Evolutionary conservation across 192 early-diverging fungal genomes (phyloP), one percentile per base, ranked within the genome.

Genomic region (Linnemannia exigua): DNA sequence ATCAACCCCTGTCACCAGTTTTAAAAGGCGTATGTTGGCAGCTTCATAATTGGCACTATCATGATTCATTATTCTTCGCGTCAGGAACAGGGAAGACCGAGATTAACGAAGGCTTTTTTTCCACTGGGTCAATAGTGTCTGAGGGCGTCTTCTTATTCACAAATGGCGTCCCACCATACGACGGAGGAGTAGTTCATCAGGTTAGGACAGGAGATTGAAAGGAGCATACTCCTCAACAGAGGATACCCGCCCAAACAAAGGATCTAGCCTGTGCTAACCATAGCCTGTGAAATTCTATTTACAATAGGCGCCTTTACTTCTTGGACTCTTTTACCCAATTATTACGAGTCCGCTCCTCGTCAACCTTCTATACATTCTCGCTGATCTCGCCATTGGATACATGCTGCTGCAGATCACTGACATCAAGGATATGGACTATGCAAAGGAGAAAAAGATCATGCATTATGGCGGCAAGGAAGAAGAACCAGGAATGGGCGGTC

Each of bases 161-260:
- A 22, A 90, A 94, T 75, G 92, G 91, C 48, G 91, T 98, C 0
- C 91, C 95, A 31, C 96, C 97, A 8, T 99, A 96, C 86, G 95
- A 97, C 75, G 97, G 97, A 35, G 96, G 95, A 52, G 90, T 96
- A 22, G 96, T 95, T 81, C 96, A 98, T 87, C 97, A 98, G 89
- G 97, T 93, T 83, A n/a, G 16, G 37, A 37, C 37, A 22, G 15
- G 35, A 70, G 37, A 12, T 19, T 44, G 41, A 9, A 69, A 19
- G 7, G 67, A 22, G 15, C 36, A 36, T 17, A 17, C 16, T 37
- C 31, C 0, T 37, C 19, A 15, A 51, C 25, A 37, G 12, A 46
- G 1, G 4, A 1, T 8, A 46, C 67, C 31, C 22, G 36, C 5
- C 38, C 17, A 48, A 36, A 2, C 28, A 70, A 46, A 0, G 22